phyloP scores from a whole-genome alignment of 441 rosid species.

The Mallotus repandus region DNA sequence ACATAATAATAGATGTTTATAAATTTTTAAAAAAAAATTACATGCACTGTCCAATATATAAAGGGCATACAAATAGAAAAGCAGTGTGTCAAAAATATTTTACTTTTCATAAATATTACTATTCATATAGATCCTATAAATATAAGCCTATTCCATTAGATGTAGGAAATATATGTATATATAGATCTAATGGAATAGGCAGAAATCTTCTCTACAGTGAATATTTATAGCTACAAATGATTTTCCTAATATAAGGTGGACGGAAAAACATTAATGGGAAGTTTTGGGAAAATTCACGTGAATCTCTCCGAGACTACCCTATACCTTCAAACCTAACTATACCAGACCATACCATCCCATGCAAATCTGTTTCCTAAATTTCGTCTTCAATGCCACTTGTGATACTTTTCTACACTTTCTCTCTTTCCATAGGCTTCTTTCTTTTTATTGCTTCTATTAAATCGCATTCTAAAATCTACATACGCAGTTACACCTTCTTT shows the following conservation, averaged over 20 bases:
- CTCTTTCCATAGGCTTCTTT: not conserved
- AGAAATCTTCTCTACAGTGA: no score
- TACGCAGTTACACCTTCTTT: no score
- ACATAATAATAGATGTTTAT: no score
- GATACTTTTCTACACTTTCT: not conserved
- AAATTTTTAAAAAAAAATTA: no score
- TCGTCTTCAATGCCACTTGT: slow-evolving; percentile 32
- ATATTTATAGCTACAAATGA: not conserved
- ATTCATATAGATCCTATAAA: no score
- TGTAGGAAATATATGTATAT: no score
- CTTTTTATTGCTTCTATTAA: not conserved
- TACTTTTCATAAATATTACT: no score
- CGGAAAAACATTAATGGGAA: not conserved
- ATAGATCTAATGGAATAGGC: no score
- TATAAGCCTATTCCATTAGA: no score
- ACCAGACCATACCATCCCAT: not conserved
- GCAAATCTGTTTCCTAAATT: slow-evolving; percentile 22
- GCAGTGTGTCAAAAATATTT: no score
- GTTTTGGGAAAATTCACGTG: not conserved
- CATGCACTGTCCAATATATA: no score
- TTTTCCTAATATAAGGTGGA: not conserved
- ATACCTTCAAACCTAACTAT: not conserved
- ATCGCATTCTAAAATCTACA: not conserved
- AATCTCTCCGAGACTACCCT: not conserved
- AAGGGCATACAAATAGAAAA: no score